Conservation (phyloP, 2,329 filamentous ascomycete genomes). For the Aspergillus novoparasiticus region DNA sequence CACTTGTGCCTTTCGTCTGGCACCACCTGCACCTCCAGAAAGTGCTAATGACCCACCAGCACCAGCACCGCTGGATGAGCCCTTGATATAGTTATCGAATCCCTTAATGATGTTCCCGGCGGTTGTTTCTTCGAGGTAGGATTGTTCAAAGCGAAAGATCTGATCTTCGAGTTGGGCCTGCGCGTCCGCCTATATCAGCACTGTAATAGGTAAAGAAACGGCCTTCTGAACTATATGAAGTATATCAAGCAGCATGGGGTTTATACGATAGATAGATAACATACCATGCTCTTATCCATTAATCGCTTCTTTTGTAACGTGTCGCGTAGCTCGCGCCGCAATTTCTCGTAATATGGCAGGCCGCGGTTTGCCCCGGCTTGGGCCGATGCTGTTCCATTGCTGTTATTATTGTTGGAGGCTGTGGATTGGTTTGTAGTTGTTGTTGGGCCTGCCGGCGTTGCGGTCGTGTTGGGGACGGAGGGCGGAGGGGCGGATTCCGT, state of each 20-base stretch:
- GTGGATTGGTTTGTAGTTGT: constrained; percentile 19
- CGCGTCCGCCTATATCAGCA: constrained; percentile 12
- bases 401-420: constrained; percentile 22
- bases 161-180: constrained; percentile 71
- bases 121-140: constrained; percentile 86
- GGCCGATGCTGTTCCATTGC: constrained; percentile 24
- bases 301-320: constrained; percentile 67
- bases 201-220: not conserved
- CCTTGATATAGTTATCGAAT: constrained; percentile 98
- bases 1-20: constrained; percentile 48
- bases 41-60: constrained; percentile 36
- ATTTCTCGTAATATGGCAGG: constrained; percentile 71
- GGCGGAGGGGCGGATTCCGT: constrained; percentile 44
- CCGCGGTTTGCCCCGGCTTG: constrained; percentile 42
- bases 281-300: constrained; percentile 63
- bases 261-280: constrained; percentile 18
- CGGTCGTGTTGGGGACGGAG: constrained; percentile 23
- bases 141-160: constrained; percentile 80
- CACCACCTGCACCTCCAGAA: constrained; percentile 24
- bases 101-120: constrained; percentile 95
- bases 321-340: constrained; percentile 67
- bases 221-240: no score
- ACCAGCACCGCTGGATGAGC: constrained; percentile 59
- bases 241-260: not conserved
- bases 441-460: constrained; percentile 23